Base-by-base conservation (phyloP, 768 basidiomycete genomes). In the Ephemerocybe angulata region DNA sequence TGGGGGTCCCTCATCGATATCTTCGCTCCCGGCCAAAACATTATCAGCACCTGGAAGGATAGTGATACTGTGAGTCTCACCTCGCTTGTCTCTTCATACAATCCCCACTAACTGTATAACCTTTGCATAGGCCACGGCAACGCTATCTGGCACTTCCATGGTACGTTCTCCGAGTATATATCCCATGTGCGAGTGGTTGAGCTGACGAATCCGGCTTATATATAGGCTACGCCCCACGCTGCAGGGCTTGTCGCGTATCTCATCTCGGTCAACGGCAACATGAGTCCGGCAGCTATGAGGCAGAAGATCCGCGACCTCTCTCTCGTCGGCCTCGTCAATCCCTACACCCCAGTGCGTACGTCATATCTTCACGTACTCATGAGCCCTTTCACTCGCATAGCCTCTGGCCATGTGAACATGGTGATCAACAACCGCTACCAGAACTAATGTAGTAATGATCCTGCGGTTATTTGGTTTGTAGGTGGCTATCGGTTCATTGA, bases 221-320 rank as follows among this genome's bases (percentile, higher is more conserved):
- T 3, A 30, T 58, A 66, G 70, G 72, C 75, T 48, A 68, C 74
- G 27, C 72, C 76, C 28, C 72, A 76, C 53, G 60, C 76, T 27
- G 64, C 74, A n/a, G 76, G 76, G 21, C 63, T 76, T 43, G 64
- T 74, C 27, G 74, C 76, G 28, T 73, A 71, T 49, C 55, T 75
- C 49, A 65, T 75, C 41, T 54, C 57, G 31, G 53, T 62, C 11
- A 58, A 67, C 22, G 73, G 72, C 6, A 68, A 70, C 50, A 53
- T 51, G 35, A 53, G 63, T 28, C 74, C 75, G n/a, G 68, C 67
- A 7, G 58, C 47, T 30, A 67, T 73, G 57, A 4, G 15, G 15
- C 10, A 1, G 2, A 44, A 44, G 19, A 3, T 44, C 8, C 19
- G 11, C 15, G 11, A 25, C 4, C 13, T 21, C 3, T 19, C 42